Percentiles rank a stretch among this genome's conserved stretches.
Evolutionary conservation across 768 basidiomycete genomes (phyloP).

Genomic region (Trametes meyenii): DNA sequence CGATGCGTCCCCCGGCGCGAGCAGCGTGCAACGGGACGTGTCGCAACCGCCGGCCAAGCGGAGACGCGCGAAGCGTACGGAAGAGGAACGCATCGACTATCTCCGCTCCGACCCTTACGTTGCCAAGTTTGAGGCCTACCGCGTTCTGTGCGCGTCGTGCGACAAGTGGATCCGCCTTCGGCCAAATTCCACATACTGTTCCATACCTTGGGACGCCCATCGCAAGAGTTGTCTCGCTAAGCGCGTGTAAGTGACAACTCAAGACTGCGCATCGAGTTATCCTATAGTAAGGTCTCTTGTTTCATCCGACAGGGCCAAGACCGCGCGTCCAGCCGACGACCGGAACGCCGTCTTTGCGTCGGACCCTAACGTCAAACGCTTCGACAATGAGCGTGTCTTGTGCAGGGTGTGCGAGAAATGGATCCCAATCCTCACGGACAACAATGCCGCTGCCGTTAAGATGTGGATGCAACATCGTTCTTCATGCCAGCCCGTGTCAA

Average conservation of each 20-base stretch:
- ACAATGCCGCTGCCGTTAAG: slow-evolving; percentile 62
- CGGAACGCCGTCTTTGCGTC: slow-evolving; percentile 59
- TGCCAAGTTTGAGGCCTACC: slow-evolving; percentile 78
- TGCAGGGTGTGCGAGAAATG: slow-evolving; percentile 72
- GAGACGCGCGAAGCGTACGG: slow-evolving; percentile 73
- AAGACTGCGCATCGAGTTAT: neutral
- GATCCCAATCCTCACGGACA: slow-evolving; percentile 62
- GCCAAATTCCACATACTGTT: slow-evolving; percentile 85
- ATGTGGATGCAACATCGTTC: slow-evolving; percentile 67
- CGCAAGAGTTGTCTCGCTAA: slow-evolving; percentile 81
- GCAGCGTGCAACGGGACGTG: neutral
- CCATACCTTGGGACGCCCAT: slow-evolving; percentile 88
- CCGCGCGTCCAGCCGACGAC: slow-evolving; percentile 56
- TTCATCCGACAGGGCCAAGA: slow-evolving; percentile 23
- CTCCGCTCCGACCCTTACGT: slow-evolving; percentile 72
- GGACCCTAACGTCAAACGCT: slow-evolving; percentile 74
- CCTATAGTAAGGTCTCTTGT: slow-evolving; percentile 4
- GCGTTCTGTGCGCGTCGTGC: slow-evolving; percentile 77
- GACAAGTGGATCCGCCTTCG: slow-evolving; percentile 87
- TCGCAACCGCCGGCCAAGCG: slow-evolving; percentile 47
- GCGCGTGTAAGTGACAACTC: slow-evolving; percentile 56
- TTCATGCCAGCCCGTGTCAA: slow-evolving; percentile 48
- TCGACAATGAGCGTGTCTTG: slow-evolving; percentile 70
- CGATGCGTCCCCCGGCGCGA: slow-evolving; percentile 19
- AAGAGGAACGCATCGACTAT: slow-evolving; percentile 76